These are phyloP conservation scores for Suillus clintonianus DNA, from an alignment of 768 basidiomycete species.

Conservation along the genomic window DNA sequence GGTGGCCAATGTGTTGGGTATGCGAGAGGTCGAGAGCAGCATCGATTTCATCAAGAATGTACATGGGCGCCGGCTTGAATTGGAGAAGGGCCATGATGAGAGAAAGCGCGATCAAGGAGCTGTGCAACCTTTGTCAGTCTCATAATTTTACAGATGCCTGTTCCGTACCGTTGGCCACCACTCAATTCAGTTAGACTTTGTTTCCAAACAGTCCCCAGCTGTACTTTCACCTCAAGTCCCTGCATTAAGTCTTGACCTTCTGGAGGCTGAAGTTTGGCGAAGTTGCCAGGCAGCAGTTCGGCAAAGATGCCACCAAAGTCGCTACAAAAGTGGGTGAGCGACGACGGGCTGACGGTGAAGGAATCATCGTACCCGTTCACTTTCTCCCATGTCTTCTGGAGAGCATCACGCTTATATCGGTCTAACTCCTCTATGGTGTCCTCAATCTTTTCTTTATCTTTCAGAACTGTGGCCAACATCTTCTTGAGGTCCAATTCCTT, in stretches of 20 bases:
- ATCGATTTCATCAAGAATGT: slow-evolving; percentile 98
- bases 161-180: slow-evolving; percentile 87
- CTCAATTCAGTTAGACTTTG: slow-evolving; percentile 95
- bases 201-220: slow-evolving; percentile 95
- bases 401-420: slow-evolving; percentile 89
- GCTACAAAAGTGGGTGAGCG: slow-evolving; percentile 38
- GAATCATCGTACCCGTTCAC: slow-evolving; percentile 67
- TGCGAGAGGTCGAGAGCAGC: slow-evolving; percentile 95
- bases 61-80: slow-evolving; percentile 99
- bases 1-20: slow-evolving; percentile 95
- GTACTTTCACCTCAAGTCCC: slow-evolving; percentile 97
- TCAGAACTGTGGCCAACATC: slow-evolving; percentile 84
- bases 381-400: slow-evolving; percentile 95
- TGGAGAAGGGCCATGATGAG: slow-evolving; percentile 99
- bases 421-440: slow-evolving; percentile 92
- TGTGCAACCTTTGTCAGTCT: slow-evolving; percentile 32
- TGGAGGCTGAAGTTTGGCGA: slow-evolving; percentile 92
- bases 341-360: neutral
- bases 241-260: slow-evolving; percentile 93
- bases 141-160: neutral
- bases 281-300: slow-evolving; percentile 90
- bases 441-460: slow-evolving; percentile 95
- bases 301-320: slow-evolving; percentile 93
- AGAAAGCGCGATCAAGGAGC: slow-evolving; percentile 95
- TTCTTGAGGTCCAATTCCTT: slow-evolving; percentile 83